phyloP scores from a whole-genome alignment of 1,139 yeast genomes.

The Candida glucosophila region DNA sequence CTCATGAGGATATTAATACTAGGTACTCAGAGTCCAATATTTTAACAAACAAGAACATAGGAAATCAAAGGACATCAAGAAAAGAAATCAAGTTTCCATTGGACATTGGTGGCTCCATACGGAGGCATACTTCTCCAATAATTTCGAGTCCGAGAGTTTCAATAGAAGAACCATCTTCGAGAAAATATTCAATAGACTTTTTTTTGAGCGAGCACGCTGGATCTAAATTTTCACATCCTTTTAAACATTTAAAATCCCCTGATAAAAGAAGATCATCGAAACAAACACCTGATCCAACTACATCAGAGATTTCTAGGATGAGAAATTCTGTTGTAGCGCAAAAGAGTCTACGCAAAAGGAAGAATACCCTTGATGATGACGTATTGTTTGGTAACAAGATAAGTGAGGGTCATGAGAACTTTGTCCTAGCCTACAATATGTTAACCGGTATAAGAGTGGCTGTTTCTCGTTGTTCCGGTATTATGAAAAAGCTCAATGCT shows the following conservation, averaged over 20 bases:
- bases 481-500: constrained; percentile 63
- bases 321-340: constrained; percentile 36
- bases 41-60: no score
- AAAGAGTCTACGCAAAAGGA: constrained; percentile 30
- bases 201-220: no score
- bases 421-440: constrained; percentile 94
- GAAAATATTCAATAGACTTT: no score
- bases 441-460: constrained; percentile 94
- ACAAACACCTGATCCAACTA: constrained; percentile 25
- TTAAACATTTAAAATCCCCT: no score
- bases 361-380: constrained; percentile 47
- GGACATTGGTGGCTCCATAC: constrained; percentile 1
- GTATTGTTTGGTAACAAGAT: constrained; percentile 76
- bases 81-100: constrained; percentile 1
- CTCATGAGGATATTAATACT: no score
- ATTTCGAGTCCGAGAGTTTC: constrained; percentile 3
- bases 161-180: no score
- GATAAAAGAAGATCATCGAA: no score
- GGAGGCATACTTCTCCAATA: constrained; percentile 19
- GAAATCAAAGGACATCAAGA: no score
- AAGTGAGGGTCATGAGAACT: constrained; percentile 87
- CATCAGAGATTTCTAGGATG: constrained; percentile 34
- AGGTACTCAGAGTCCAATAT: no score
- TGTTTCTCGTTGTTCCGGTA: constrained; percentile 84
- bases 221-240: no score